These are phyloP conservation scores for Phellinidium pouzarii DNA, from an alignment of 1,284 basidiomycete genomes.

Conservation along the genomic window DNA sequence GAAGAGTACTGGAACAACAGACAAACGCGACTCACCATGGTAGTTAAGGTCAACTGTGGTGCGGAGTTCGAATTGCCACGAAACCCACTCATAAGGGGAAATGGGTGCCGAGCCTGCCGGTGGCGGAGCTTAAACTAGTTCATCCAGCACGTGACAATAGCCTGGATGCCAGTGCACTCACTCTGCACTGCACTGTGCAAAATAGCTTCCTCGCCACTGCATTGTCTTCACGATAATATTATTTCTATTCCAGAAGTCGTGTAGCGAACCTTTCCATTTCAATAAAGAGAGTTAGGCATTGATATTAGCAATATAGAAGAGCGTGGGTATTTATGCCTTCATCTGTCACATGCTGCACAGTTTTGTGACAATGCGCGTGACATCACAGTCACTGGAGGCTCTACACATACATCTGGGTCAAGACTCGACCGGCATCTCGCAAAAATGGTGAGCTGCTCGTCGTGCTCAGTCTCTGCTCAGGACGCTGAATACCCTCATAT, in stretches of 20 bases:
- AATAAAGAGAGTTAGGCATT: background rate
- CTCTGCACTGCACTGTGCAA: too few species aligned
- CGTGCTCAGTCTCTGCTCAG: constrained; percentile 23
- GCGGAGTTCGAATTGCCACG: constrained; percentile 12
- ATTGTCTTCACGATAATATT: too few species aligned
- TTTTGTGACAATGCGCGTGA: background rate
- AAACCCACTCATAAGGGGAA: constrained; percentile 5
- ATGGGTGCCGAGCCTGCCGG: constrained; percentile 1
- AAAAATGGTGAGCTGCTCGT: constrained; percentile 71
- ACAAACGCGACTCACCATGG: constrained; percentile 51
- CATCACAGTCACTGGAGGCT: background rate
- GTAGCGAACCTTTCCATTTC: too few species aligned
- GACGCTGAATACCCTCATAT: constrained; percentile 15
- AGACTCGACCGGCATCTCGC: constrained; percentile 14
- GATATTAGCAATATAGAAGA: background rate
- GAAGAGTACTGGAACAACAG: constrained; percentile 4
- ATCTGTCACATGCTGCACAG: background rate
- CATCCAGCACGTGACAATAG: too few species aligned
- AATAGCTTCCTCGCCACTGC: too few species aligned
- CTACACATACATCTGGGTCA: background rate
- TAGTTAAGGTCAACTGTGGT: constrained; percentile 36
- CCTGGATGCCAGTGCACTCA: too few species aligned
- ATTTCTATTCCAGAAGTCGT: too few species aligned
- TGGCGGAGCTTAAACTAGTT: constrained; percentile 24
- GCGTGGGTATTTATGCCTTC: background rate